Evolutionary conservation across 2,329 filamentous ascomycete species (phyloP).

Genomic region (Sporothrix luriei): DNA sequence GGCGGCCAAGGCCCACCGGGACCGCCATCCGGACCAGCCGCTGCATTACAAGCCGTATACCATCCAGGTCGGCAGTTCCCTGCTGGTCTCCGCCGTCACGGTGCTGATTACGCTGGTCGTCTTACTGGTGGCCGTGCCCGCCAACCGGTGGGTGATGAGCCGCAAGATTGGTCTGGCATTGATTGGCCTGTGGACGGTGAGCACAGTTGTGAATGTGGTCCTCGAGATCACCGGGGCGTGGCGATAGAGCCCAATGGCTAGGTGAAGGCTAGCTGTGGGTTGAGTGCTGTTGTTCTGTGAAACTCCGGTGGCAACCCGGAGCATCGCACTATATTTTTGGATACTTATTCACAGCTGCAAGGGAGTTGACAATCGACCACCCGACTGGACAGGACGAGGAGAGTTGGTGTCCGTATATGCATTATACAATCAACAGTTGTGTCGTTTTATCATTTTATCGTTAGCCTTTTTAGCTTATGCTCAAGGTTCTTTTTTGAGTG

Average conservation of each 20-base stretch:
- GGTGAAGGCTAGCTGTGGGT: neutral
- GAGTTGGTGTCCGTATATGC: neutral
- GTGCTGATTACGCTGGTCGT: constrained; percentile 77
- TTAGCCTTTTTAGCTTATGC: neutral
- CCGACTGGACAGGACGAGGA: neutral
- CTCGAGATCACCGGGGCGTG: constrained; percentile 70
- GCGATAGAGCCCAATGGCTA: neutral
- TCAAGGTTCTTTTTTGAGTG: neutral
- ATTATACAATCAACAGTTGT: neutral
- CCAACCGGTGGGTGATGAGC: constrained; percentile 85
- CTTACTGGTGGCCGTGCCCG: constrained; percentile 76
- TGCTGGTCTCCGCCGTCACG: constrained; percentile 83
- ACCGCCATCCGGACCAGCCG: constrained; percentile 66
- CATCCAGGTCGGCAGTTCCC: constrained; percentile 79
- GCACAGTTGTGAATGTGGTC: constrained; percentile 78
- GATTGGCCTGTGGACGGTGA: constrained; percentile 77
- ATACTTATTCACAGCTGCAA: neutral
- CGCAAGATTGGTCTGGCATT: constrained; percentile 78
- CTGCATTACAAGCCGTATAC: constrained; percentile 74
- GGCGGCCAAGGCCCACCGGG: constrained; percentile 65
- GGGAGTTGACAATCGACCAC: neutral
- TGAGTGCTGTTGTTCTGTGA: neutral
- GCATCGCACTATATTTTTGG: constrained; percentile 2
- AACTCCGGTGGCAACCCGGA: neutral
- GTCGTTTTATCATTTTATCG: neutral